These are phyloP conservation scores for Triangularia verruculosa DNA, from an alignment of 2,329 filamentous ascomycete species.

Conservation along the genomic window DNA sequence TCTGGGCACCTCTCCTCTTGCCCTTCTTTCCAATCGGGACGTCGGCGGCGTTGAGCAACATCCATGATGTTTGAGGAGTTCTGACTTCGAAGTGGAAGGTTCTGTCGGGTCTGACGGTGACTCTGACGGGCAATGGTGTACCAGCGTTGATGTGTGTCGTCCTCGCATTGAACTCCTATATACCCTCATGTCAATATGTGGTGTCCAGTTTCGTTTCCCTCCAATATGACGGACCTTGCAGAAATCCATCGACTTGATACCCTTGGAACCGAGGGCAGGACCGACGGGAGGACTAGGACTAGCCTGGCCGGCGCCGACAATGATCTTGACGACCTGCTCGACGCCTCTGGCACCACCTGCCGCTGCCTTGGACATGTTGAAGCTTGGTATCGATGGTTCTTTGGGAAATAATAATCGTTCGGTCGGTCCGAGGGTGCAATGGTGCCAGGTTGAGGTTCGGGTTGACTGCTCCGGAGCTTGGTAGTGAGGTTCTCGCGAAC, in stretches of 20 bases:
- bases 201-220: not conserved
- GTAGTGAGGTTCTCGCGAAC: not conserved
- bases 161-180: slow-evolving; percentile 91
- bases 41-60: slow-evolving; percentile 80
- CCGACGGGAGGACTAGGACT: slow-evolving; percentile 93
- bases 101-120: slow-evolving; percentile 89
- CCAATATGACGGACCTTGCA: slow-evolving; percentile 69
- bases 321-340: slow-evolving; percentile 84
- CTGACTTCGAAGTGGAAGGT: slow-evolving; percentile 91
- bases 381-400: slow-evolving; percentile 1
- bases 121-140: slow-evolving; percentile 84
- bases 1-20: slow-evolving; percentile 72
- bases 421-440: not conserved
- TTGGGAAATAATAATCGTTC: not conserved
- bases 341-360: slow-evolving; percentile 37
- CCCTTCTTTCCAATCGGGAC: slow-evolving; percentile 70
- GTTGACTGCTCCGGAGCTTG: not conserved
- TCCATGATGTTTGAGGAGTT: slow-evolving; percentile 89
- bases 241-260: slow-evolving; percentile 99
- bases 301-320: slow-evolving; percentile 93
- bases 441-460: not conserved
- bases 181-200: not conserved
- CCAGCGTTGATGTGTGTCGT: slow-evolving; percentile 80
- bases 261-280: slow-evolving; percentile 93
- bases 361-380: slow-evolving; percentile 52